Conservation (phyloP, 2,329 filamentous ascomycete species). For the Scopulariopsis brevicaulis region DNA sequence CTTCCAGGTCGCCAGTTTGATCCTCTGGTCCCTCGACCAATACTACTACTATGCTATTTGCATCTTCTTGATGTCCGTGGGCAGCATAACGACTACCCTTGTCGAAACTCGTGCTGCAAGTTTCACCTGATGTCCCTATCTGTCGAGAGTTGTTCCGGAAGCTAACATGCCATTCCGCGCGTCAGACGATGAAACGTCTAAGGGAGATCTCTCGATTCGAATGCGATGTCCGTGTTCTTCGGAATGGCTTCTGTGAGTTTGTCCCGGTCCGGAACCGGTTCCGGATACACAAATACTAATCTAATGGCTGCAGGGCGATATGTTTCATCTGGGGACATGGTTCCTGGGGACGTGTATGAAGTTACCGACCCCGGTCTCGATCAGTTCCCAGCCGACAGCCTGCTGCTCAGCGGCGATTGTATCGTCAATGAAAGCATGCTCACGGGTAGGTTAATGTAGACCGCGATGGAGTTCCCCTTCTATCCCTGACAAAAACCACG, state of each 20-base stretch:
- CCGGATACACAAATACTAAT: background rate
- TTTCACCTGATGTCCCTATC: background rate
- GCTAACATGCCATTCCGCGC: background rate
- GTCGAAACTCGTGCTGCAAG: conserved; percentile 75
- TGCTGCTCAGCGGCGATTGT: conserved; percentile 85
- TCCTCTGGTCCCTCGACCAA: conserved; percentile 89
- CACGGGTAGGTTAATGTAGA: conserved; percentile 35
- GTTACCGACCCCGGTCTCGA: conserved; percentile 83
- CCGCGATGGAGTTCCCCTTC: background rate
- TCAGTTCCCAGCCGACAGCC: conserved; percentile 84
- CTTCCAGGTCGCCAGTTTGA: conserved; percentile 88
- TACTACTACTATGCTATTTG: conserved; percentile 97
- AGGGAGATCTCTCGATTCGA: conserved; percentile 90
- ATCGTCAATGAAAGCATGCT: conserved; percentile 99
- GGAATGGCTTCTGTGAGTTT: conserved; percentile 79
- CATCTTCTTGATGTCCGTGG: conserved; percentile 89
- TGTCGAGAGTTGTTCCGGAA: background rate
- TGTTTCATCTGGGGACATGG: conserved; percentile 74
- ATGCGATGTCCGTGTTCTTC: conserved; percentile 85
- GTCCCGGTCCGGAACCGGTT: background rate
- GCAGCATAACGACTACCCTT: conserved; percentile 82
- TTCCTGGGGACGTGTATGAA: conserved; percentile 94
- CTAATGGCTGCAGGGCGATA: conserved; percentile 51
- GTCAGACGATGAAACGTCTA: conserved; percentile 74
- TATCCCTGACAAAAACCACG: background rate